Percentiles rank a stretch among this genome's conserved stretches.
phyloP scores from a whole-genome alignment of 2,329 filamentous ascomycete species.

The Talaromyces pinophilus region DNA sequence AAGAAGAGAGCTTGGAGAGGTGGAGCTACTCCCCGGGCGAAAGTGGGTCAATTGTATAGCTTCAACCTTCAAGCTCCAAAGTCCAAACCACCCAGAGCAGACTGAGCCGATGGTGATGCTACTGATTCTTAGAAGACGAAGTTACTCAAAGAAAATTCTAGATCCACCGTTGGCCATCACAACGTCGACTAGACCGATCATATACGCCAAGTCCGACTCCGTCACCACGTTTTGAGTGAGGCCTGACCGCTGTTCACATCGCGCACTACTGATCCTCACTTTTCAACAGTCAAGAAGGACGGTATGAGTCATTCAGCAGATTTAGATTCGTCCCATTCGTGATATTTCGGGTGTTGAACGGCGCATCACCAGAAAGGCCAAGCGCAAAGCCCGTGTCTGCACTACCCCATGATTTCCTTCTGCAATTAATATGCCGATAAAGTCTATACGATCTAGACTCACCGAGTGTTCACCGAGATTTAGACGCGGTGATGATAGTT shows the following conservation, averaged over 20 bases:
- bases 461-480: background rate
- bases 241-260: background rate
- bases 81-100: background rate
- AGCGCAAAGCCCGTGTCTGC: background rate
- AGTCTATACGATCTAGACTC: slow-evolving; percentile 4
- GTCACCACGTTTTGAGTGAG: background rate
- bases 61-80: background rate
- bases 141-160: background rate
- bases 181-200: background rate
- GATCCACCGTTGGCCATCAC: background rate
- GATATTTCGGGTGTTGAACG: background rate
- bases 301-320: background rate
- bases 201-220: background rate
- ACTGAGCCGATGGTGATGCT: background rate
- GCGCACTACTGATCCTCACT: background rate
- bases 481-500: background rate
- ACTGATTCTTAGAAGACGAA: background rate
- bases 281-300: background rate
- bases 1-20: background rate
- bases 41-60: background rate
- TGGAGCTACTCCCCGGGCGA: background rate
- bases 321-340: background rate
- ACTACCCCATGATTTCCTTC: slow-evolving; percentile 1
- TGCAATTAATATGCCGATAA: background rate
- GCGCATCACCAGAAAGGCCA: background rate